phyloP scores from a whole-genome alignment of 2,329 filamentous ascomycete genomes.

The Exophiala phaeomuriformis region DNA sequence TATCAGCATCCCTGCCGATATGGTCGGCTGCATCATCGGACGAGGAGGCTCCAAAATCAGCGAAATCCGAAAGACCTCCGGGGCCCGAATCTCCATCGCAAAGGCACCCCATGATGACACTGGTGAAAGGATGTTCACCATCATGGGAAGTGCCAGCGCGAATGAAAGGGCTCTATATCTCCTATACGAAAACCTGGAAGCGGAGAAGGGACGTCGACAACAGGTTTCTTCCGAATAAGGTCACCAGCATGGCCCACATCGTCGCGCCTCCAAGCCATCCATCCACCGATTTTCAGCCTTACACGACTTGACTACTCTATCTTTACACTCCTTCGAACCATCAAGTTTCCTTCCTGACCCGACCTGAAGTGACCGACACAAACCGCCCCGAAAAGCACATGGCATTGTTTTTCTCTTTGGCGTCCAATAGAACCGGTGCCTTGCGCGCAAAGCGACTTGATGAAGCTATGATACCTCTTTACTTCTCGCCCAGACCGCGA shows the following conservation, averaged over 20 bases:
- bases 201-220: slow-evolving; percentile 97
- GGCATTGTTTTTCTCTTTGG: slow-evolving; percentile 26
- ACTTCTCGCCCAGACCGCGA: slow-evolving; percentile 24
- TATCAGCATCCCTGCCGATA: slow-evolving; percentile 98
- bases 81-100: slow-evolving; percentile 93
- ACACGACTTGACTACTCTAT: slow-evolving; percentile 14
- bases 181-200: slow-evolving; percentile 96
- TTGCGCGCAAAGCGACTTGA: slow-evolving; percentile 27
- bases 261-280: neutral
- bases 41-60: slow-evolving; percentile 94
- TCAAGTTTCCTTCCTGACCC: slow-evolving; percentile 4
- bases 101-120: slow-evolving; percentile 96
- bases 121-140: slow-evolving; percentile 99
- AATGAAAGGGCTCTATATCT: slow-evolving; percentile 96
- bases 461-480: slow-evolving; percentile 26
- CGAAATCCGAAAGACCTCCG: slow-evolving; percentile 94
- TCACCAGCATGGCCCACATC: neutral
- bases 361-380: slow-evolving; percentile 13
- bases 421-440: slow-evolving; percentile 25
- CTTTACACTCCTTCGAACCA: slow-evolving; percentile 19
- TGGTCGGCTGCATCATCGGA: slow-evolving; percentile 99
- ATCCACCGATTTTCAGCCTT: neutral
- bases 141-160: slow-evolving; percentile 86
- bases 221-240: slow-evolving; percentile 57
- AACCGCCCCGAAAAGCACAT: slow-evolving; percentile 19